phyloP scores from a whole-genome alignment of 2,329 filamentous ascomycete species.

The Ascocoryne sarcoides region DNA sequence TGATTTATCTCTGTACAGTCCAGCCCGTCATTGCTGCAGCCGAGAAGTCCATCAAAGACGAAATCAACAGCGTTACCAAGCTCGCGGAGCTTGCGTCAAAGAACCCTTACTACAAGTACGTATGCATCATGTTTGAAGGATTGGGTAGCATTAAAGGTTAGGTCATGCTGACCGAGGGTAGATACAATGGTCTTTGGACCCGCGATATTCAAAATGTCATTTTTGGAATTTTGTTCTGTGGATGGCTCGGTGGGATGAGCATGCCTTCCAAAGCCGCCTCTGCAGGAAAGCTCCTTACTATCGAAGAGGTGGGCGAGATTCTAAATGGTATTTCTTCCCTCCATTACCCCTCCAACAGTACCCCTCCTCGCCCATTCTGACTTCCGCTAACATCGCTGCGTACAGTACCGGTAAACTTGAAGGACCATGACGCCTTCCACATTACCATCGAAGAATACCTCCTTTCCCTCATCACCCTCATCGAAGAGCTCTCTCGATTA shows the following conservation, averaged over 20 bases:
- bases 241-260: slow-evolving; percentile 70
- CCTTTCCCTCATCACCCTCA: slow-evolving; percentile 73
- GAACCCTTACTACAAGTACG: slow-evolving; percentile 91
- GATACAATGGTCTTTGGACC: slow-evolving; percentile 78
- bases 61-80: slow-evolving; percentile 61
- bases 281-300: slow-evolving; percentile 64
- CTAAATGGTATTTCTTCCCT: slow-evolving; percentile 45
- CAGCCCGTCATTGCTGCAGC: slow-evolving; percentile 59
- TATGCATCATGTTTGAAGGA: not conserved
- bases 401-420: slow-evolving; percentile 81
- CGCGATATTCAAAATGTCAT: slow-evolving; percentile 74
- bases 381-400: slow-evolving; percentile 9
- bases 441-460: slow-evolving; percentile 97
- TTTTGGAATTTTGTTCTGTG: slow-evolving; percentile 46
- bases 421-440: slow-evolving; percentile 84
- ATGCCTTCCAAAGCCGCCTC: slow-evolving; percentile 35
- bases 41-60: slow-evolving; percentile 59
- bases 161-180: too few species aligned
- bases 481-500: slow-evolving; percentile 83
- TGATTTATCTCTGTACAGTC: too few species aligned
- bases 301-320: slow-evolving; percentile 76
- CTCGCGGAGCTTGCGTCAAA: slow-evolving; percentile 68
- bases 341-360: not conserved
- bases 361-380: not conserved
- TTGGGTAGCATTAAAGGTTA: not conserved